Conservation (phyloP, 1,284 basidiomycete species). For the Ganoderma sinense region DNA sequence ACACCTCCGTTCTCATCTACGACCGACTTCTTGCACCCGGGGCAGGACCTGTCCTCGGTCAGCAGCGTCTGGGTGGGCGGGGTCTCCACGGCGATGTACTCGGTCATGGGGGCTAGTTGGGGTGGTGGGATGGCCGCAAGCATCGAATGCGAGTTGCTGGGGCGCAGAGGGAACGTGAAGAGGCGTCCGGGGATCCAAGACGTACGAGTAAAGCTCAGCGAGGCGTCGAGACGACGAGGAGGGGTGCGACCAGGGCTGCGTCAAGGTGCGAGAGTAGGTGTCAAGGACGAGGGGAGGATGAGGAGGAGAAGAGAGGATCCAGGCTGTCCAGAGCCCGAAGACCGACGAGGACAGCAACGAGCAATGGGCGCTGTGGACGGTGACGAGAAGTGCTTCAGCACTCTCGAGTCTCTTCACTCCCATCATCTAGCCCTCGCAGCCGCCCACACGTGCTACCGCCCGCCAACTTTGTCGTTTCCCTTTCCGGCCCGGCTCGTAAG, state of each 20-base stretch:
- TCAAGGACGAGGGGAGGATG: constrained; percentile 1
- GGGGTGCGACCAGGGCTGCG: not conserved
- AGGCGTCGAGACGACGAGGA: not conserved
- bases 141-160: constrained; percentile 14
- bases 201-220: not conserved
- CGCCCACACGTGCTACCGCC: constrained; percentile 21
- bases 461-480: constrained; percentile 1
- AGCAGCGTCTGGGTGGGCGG: constrained; percentile 25
- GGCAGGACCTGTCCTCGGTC: constrained; percentile 76
- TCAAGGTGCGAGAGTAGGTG: not conserved
- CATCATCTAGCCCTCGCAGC: constrained; percentile 14
- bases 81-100: constrained; percentile 20
- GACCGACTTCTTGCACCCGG: constrained; percentile 85
- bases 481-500: not conserved
- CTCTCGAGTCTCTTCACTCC: not conserved
- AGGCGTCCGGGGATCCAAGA: not conserved
- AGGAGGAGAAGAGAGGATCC: constrained; percentile 1
- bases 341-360: constrained; percentile 14
- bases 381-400: constrained; percentile 14
- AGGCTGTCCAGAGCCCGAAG: constrained; percentile 30
- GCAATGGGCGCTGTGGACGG: constrained; percentile 12
- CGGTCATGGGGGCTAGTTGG: constrained; percentile 23
- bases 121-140: constrained; percentile 26
- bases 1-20: constrained; percentile 87
- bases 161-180: not conserved